Conservation (phyloP, 2,329 filamentous ascomycete genomes). For the Lecanosticta acicola region DNA sequence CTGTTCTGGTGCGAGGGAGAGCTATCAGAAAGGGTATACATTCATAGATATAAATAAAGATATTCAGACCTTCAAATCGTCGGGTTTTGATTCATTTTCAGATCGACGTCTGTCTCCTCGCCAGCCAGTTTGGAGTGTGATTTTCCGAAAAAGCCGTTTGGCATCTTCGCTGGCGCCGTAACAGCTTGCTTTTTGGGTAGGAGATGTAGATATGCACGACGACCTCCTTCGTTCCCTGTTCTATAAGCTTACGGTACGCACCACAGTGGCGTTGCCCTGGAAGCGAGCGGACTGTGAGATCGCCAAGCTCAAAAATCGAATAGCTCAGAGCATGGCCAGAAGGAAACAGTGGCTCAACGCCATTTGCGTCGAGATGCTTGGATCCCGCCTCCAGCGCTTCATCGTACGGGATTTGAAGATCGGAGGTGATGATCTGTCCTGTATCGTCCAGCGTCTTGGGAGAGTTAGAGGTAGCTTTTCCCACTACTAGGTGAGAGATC, state of each 20-base stretch:
- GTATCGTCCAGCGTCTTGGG: constrained; percentile 64
- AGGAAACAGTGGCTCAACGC: constrained; percentile 66
- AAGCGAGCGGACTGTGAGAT: constrained; percentile 14
- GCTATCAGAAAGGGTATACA: no score
- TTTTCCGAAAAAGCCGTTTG: no score
- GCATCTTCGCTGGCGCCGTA: no score
- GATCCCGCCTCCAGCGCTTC: constrained; percentile 83
- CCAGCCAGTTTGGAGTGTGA: no score
- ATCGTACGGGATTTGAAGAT: constrained; percentile 60
- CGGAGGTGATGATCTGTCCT: constrained; percentile 36
- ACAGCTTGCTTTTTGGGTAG: constrained; percentile 34
- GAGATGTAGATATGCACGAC: constrained; percentile 52
- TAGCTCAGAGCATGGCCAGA: constrained; percentile 82
- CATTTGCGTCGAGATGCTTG: constrained; percentile 69
- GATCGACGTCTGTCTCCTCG: no score
- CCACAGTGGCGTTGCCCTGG: background rate
- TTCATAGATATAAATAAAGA: no score
- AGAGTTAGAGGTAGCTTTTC: constrained; percentile 80
- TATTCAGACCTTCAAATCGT: no score
- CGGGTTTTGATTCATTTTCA: no score
- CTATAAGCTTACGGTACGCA: constrained; percentile 33
- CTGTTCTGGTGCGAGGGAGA: no score
- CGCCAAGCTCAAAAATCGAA: constrained; percentile 60
- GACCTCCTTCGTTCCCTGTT: constrained; percentile 53
- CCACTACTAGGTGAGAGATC: constrained; percentile 64